phyloP scores from a whole-genome alignment of 805 yeast species.

The Suhomyces kilbournensis region DNA sequence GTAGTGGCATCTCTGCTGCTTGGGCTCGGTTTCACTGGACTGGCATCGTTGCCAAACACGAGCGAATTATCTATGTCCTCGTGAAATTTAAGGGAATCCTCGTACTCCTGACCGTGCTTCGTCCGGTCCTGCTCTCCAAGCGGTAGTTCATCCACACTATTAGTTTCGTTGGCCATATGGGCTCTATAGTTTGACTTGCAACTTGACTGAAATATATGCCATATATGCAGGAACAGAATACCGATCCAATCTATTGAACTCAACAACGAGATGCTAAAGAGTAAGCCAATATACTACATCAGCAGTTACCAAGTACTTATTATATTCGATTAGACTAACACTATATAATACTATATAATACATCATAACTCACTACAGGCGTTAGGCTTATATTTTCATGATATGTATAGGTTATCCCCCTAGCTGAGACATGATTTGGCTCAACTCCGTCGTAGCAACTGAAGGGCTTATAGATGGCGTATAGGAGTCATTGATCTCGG shows the following conservation, averaged over 20 bases:
- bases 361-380: not conserved
- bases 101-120: not conserved
- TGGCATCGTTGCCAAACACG: slow-evolving; percentile 24
- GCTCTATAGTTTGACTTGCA: not conserved
- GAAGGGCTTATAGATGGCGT: not conserved
- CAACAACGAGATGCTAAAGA: not conserved
- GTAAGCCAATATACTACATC: no score
- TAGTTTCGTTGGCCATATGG: not conserved
- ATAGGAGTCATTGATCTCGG: not conserved
- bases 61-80: slow-evolving; percentile 25
- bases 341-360: not conserved
- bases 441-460: slow-evolving; percentile 1
- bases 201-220: not conserved
- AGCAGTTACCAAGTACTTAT: no score
- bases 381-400: not conserved
- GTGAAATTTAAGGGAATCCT: not conserved
- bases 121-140: not conserved
- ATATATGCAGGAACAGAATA: not conserved
- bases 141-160: not conserved
- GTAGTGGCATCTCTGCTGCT: not conserved
- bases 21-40: not conserved
- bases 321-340: no score
- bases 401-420: not conserved
- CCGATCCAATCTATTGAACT: not conserved
- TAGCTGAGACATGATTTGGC: slow-evolving; percentile 4